phyloP scores from a whole-genome alignment of 495 filamentous ascomycete species.

The Xylaria telfairii region DNA sequence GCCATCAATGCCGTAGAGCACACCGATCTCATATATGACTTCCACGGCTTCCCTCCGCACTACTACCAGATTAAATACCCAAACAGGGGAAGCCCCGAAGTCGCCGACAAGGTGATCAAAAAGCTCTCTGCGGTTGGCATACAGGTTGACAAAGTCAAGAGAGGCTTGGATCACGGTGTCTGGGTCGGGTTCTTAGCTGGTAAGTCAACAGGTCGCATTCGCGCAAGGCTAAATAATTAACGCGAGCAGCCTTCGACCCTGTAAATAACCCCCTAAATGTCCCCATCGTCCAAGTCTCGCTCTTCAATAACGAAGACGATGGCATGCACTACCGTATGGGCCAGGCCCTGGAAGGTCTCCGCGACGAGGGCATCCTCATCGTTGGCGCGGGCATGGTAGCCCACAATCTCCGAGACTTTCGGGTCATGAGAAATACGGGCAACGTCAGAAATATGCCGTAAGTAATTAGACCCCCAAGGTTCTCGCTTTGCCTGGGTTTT shows the following conservation, averaged over 20 bases:
- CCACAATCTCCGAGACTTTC: slow-evolving; percentile 68
- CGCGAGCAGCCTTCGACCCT: slow-evolving; percentile 56
- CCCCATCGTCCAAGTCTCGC: slow-evolving; percentile 73
- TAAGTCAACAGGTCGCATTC: slow-evolving; percentile 2
- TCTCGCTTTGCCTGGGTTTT: no score
- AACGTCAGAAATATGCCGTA: slow-evolving; percentile 49
- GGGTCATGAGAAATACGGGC: slow-evolving; percentile 48
- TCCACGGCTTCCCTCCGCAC: slow-evolving; percentile 68
- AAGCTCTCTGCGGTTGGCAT: slow-evolving; percentile 61
- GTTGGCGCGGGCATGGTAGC: slow-evolving; percentile 75
- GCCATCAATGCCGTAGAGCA: slow-evolving; percentile 67
- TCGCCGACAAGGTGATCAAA: slow-evolving; percentile 64
- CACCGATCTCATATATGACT: slow-evolving; percentile 75
- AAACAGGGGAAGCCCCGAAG: slow-evolving; percentile 63
- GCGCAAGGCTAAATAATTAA: not conserved
- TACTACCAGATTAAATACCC: slow-evolving; percentile 63
- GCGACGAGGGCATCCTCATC: slow-evolving; percentile 70
- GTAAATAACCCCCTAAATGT: slow-evolving; percentile 68
- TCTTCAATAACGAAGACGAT: slow-evolving; percentile 67
- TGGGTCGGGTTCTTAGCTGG: slow-evolving; percentile 65
- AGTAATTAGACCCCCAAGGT: slow-evolving; percentile 3
- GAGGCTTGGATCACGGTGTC: slow-evolving; percentile 75
- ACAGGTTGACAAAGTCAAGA: slow-evolving; percentile 60
- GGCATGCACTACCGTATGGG: slow-evolving; percentile 68
- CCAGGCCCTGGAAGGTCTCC: slow-evolving; percentile 62